These are phyloP conservation scores for Alnus rubra DNA, from an alignment of 306 rosid species.

Conservation along the genomic window DNA sequence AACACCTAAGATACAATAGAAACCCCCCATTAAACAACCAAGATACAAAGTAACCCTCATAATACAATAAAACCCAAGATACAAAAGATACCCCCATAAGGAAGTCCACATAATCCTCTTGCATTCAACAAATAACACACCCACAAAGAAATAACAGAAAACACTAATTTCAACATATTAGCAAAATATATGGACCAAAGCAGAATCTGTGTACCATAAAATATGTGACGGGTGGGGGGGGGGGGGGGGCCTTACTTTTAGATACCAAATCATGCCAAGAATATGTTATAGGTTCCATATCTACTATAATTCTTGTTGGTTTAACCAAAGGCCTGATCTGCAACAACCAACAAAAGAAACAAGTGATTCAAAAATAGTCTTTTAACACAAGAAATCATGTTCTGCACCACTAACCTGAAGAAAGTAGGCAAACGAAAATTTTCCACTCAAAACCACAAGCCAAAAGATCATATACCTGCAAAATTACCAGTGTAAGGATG, in stretches of 20 bases:
- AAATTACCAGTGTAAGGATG: neutral
- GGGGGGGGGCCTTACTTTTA: slow-evolving; percentile 46
- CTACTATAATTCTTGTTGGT: slow-evolving; percentile 63
- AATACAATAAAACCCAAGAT: too few relatives aligned
- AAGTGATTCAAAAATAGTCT: neutral
- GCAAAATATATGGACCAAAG: neutral
- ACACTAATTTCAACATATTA: neutral
- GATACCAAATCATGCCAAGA: slow-evolving; percentile 93
- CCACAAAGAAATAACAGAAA: neutral
- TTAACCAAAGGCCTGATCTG: slow-evolving; percentile 82
- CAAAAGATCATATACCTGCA: slow-evolving; percentile 88
- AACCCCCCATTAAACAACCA: too few relatives aligned
- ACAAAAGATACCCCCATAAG: too few relatives aligned
- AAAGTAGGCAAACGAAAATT: slow-evolving; percentile 88
- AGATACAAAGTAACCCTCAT: too few relatives aligned
- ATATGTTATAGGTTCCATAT: slow-evolving; percentile 31
- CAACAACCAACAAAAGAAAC: slow-evolving; percentile 25
- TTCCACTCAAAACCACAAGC: slow-evolving; percentile 74
- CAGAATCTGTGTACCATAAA: neutral
- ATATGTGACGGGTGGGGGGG: neutral
- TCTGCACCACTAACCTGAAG: slow-evolving; percentile 62
- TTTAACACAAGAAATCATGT: neutral
- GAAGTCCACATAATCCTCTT: neutral
- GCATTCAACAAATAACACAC: neutral
- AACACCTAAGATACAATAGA: too few relatives aligned